These are phyloP conservation scores for Backusella tarrabulga DNA, from an alignment of 192 early-diverging fungal genomes.

Conservation along the genomic window DNA sequence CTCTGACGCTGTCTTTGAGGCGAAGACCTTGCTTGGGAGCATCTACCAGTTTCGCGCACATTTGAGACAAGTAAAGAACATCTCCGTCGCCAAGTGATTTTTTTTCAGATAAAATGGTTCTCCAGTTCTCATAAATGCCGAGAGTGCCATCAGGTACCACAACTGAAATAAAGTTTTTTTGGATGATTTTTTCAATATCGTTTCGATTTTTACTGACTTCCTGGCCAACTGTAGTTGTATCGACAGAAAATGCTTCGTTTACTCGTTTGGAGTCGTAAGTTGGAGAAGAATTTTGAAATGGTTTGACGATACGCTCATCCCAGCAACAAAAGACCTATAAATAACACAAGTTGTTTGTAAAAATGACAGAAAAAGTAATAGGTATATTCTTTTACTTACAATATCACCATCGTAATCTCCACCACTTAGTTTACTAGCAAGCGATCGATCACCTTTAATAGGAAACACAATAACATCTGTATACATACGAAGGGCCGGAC, in stretches of 20 bases:
- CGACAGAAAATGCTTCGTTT: conserved; percentile 17
- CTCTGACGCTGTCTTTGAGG: not conserved
- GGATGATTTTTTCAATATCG: not conserved
- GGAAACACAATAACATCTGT: conserved; percentile 75
- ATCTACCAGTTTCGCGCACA: conserved; percentile 34
- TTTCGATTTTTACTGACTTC: not conserved
- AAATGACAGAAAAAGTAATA: not conserved
- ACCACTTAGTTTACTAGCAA: conserved; percentile 72
- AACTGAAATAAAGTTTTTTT: conserved; percentile 15
- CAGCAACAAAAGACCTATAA: conserved; percentile 40
- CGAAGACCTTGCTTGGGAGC: conserved; percentile 35
- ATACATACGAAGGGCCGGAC: conserved; percentile 43
- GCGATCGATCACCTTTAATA: conserved; percentile 57
- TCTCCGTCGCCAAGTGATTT: conserved; percentile 17
- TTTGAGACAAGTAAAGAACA: conserved; percentile 33
- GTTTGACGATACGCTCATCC: conserved; percentile 33
- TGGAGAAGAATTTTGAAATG: conserved; percentile 15
- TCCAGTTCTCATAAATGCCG: conserved; percentile 26
- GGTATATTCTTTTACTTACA: conserved; percentile 11
- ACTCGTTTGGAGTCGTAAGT: not conserved
- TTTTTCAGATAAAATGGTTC: conserved; percentile 22
- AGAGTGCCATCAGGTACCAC: conserved; percentile 16
- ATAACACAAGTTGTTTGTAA: not conserved
- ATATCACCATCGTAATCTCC: conserved; percentile 83
- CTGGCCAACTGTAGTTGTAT: not conserved